Conservation (phyloP, 768 basidiomycete species). For the Termitomyces sp. region DNA sequence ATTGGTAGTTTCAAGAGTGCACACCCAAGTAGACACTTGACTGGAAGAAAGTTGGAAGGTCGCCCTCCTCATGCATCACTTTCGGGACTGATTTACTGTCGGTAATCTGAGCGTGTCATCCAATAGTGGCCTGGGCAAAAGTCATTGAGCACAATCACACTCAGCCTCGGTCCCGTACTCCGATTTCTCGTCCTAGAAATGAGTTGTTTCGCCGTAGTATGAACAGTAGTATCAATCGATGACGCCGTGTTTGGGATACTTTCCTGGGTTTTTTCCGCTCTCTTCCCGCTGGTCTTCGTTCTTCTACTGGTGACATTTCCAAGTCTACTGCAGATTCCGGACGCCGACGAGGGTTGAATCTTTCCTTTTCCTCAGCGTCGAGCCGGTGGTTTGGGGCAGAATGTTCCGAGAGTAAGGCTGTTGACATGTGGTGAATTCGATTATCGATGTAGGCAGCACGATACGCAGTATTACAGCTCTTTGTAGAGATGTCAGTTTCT, state of each 20-base stretch:
- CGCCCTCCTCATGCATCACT: neutral
- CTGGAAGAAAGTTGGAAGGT: neutral
- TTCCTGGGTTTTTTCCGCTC: slow-evolving; percentile 2
- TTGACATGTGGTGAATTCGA: no score
- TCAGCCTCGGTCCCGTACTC: neutral
- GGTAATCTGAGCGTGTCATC: neutral
- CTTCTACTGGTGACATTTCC: neutral
- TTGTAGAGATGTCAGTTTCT: neutral
- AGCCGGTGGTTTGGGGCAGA: neutral
- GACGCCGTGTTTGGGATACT: slow-evolving; percentile 5
- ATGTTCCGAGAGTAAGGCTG: neutral
- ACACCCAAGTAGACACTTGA: neutral
- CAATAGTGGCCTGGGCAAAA: neutral
- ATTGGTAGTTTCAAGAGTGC: neutral
- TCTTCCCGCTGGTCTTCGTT: neutral
- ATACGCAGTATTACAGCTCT: neutral
- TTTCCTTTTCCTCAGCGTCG: slow-evolving; percentile 1
- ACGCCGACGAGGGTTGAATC: slow-evolving; percentile 8
- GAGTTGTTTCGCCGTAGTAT: slow-evolving; percentile 2
- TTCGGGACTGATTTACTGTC: neutral
- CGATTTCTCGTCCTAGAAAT: neutral
- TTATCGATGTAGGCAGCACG: neutral
- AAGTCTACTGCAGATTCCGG: neutral
- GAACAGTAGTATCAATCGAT: neutral
- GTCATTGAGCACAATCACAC: neutral